Base-by-base conservation (phyloP, 1,284 basidiomycete genomes). In the Cryptococcus jaspeensis region DNA sequence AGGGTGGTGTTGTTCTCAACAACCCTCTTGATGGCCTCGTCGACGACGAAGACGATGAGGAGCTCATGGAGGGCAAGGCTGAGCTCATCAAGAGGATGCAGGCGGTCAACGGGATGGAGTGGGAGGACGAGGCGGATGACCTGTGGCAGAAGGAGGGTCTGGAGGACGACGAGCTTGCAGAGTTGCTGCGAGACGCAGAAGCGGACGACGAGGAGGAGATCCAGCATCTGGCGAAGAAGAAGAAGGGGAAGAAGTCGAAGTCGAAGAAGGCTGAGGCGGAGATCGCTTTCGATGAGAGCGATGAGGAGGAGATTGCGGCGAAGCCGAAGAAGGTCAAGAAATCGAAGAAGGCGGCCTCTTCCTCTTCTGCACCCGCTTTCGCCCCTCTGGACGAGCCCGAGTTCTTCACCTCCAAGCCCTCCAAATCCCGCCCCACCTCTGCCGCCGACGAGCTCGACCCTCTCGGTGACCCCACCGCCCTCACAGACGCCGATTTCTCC, bases 381-480 rank as follows among this genome's bases (percentile, higher is more conserved):
- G 55, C 65, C 16, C 62, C 66, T 5, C 60, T 73, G 6, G 66
- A 61, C 40, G 70, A 75, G 56, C 69, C 67, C 9, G 58, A 64
- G 32, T 62, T 63, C 45, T 42, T 37, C 18, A 56, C 63, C 1
- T 52, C 64, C 37, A 69, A 67, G 50, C 61, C 65, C 45, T 52
- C 59, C 40, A 71, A 66, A 44, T 50, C 65, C 20, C 72, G 69
- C 40, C 39, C 61, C 20, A 60, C 46, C 22, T 25, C 64, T 7
- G 45, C 55, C 7, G 56, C 61, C 48, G 67, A 75, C 5, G 72
- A 77, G 9, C 87, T 89, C 70, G 80, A 80, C 38, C 81, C 83
- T 5, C 90, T 85, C 65, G 89, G 92, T 53, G 93, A 97, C 70
- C 81, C 84, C 9, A 84, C 83, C 1, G 75, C 83, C 12, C 82